Evolutionary conservation across 768 basidiomycete species (phyloP).

Genomic region (Chalciporus piperatus): DNA sequence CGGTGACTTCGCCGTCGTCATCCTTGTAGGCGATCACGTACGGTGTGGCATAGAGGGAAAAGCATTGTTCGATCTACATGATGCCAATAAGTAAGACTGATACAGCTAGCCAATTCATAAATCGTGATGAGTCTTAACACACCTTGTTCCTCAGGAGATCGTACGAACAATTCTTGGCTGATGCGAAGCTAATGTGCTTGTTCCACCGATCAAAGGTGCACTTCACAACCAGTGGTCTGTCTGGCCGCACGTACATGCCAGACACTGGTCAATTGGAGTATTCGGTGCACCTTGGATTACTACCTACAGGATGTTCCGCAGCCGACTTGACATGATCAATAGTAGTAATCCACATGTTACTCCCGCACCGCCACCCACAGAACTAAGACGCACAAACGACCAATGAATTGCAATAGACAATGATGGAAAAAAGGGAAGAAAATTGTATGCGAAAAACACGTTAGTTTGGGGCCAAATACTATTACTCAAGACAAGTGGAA

Average conservation of each 20-base stretch:
- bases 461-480: slow-evolving; percentile 21
- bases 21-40: slow-evolving; percentile 83
- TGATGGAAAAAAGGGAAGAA: neutral
- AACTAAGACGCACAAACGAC: no score
- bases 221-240: slow-evolving; percentile 79
- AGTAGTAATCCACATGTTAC: slow-evolving; percentile 1
- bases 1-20: slow-evolving; percentile 78
- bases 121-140: slow-evolving; percentile 19
- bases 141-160: slow-evolving; percentile 74
- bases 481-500: slow-evolving; percentile 87
- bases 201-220: slow-evolving; percentile 73
- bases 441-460: slow-evolving; percentile 21
- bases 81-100: slow-evolving; percentile 2
- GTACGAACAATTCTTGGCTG: slow-evolving; percentile 76
- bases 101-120: neutral
- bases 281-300: neutral
- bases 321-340: neutral
- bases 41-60: slow-evolving; percentile 64
- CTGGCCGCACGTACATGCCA: slow-evolving; percentile 48
- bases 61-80: slow-evolving; percentile 78
- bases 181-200: slow-evolving; percentile 76
- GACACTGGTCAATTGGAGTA: slow-evolving; percentile 4
- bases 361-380: slow-evolving; percentile 1
- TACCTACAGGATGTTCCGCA: slow-evolving; percentile 23
- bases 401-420: slow-evolving; percentile 7